Conservation (phyloP, 2,329 filamentous ascomycete species). For the Chaetomiaceae sp. region DNA sequence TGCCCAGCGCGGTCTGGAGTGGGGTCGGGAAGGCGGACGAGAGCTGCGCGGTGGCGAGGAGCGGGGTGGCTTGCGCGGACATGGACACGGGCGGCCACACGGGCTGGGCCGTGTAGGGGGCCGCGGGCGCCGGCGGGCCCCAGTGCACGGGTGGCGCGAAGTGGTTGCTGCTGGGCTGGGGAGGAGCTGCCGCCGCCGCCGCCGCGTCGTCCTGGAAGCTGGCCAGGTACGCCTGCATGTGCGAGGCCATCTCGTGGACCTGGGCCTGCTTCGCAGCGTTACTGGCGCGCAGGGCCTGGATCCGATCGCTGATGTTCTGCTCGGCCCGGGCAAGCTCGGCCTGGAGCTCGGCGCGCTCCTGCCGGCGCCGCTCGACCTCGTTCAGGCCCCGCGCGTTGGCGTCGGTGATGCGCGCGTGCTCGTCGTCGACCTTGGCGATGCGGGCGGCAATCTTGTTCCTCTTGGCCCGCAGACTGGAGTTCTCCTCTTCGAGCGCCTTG, state of each 20-base stretch:
- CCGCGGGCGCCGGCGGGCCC: conserved; percentile 28
- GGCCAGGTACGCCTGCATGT: conserved; percentile 37
- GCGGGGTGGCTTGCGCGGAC: conserved; percentile 28
- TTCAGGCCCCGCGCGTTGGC: conserved; percentile 61
- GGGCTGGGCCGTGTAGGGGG: conserved; percentile 29
- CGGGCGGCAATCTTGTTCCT: conserved; percentile 66
- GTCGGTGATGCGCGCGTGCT: conserved; percentile 63
- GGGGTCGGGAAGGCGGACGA: conserved; percentile 17
- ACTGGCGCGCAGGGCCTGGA: conserved; percentile 31
- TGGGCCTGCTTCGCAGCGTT: conserved; percentile 37
- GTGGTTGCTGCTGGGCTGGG: conserved; percentile 20
- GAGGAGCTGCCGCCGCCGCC: too few species aligned
- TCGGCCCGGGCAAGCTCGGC: conserved; percentile 42
- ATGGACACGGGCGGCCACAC: conserved; percentile 33
- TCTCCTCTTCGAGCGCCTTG: conserved; percentile 58
- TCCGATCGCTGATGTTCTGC: conserved; percentile 36
- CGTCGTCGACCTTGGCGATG: conserved; percentile 65
- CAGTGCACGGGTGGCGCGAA: conserved; percentile 17
- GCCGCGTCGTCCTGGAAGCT: conserved; percentile 35
- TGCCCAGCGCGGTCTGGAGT: conserved; percentile 12
- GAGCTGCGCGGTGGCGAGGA: conserved; percentile 18
- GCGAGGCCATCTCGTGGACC: conserved; percentile 30
- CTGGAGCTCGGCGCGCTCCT: conserved; percentile 43
- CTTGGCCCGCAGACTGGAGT: conserved; percentile 57
- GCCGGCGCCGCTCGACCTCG: conserved; percentile 54